A percentile compares a stretch with the other conserved stretches of the same genome.
phyloP scores from a whole-genome alignment of 345 rosid genomes.

The Erucastrum elatum region DNA sequence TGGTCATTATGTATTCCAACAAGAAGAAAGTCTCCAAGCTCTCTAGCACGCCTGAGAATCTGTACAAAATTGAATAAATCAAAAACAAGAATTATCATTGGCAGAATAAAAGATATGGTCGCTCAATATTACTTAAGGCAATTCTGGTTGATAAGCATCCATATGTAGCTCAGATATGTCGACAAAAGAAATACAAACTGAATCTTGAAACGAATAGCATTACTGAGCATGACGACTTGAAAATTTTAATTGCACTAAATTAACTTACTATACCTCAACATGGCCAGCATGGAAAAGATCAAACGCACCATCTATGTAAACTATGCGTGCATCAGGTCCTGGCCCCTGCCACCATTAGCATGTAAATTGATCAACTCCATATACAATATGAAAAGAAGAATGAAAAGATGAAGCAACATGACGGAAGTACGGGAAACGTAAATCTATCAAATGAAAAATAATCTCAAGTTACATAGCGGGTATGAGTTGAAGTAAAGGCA shows the following conservation, averaged over 20 bases:
- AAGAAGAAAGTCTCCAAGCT: slow-evolving; percentile 90
- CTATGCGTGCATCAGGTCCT: slow-evolving; percentile 75
- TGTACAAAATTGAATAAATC: slow-evolving; percentile 30
- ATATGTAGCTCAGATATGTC: not conserved
- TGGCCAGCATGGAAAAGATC: slow-evolving; percentile 99
- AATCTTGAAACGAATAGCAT: not conserved
- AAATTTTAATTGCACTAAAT: not conserved
- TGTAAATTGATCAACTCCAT: not conserved
- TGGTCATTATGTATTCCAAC: slow-evolving; percentile 90
- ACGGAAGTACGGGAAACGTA: not conserved
- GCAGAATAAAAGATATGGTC: slow-evolving; percentile 6
- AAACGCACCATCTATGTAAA: slow-evolving; percentile 94
- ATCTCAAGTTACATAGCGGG: slow-evolving; percentile 1
- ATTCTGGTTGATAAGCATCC: not conserved
- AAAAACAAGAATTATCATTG: slow-evolving; percentile 6
- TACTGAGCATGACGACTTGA: not conserved
- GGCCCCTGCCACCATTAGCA: slow-evolving; percentile 63
- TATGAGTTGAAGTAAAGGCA: slow-evolving; percentile 1
- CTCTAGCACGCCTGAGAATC: slow-evolving; percentile 87
- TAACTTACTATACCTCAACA: slow-evolving; percentile 67
- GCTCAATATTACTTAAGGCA: not conserved
- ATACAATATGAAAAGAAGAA: slow-evolving; percentile 6
- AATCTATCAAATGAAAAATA: slow-evolving; percentile 9
- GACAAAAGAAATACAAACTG: not conserved
- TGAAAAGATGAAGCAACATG: not conserved